Evolutionary conservation across 192 early-diverging fungal genomes (phyloP).

Genomic region (Chytriomyces sp.): DNA sequence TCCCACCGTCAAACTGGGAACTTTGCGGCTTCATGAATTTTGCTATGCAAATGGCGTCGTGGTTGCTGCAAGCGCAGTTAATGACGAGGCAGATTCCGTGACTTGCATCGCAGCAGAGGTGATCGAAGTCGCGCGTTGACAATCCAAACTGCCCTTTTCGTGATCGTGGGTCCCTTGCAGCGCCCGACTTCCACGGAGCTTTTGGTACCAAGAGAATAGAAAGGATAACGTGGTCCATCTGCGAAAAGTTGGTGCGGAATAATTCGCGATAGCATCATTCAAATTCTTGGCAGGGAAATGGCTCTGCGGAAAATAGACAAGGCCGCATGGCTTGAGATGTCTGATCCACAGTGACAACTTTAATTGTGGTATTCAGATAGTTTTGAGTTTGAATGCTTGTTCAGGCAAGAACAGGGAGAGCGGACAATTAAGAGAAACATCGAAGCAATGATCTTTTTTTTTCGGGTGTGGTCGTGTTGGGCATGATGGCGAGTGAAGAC

Average conservation of each 20-base stretch:
- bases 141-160: too few relatives aligned
- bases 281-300: neutral
- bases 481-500: neutral
- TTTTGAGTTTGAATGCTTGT: neutral
- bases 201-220: constrained; percentile 48
- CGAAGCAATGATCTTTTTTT: neutral
- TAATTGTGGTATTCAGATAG: neutral
- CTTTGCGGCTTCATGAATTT: constrained; percentile 60
- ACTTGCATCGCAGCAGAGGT: constrained; percentile 64
- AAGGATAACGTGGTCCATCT: constrained; percentile 83
- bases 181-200: constrained; percentile 1
- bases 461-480: neutral
- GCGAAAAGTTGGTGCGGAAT: constrained; percentile 51
- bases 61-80: constrained; percentile 64
- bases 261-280: constrained; percentile 42
- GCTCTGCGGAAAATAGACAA: constrained; percentile 31
- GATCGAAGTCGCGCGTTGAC: constrained; percentile 40
- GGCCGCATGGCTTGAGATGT: constrained; percentile 1
- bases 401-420: neutral
- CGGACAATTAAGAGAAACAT: too few relatives aligned
- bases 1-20: constrained; percentile 56
- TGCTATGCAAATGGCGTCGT: constrained; percentile 69
- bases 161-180: constrained; percentile 35
- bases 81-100: constrained; percentile 73
- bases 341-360: constrained; percentile 3